phyloP scores from a whole-genome alignment of 208 protist species.

The Endotrypanum monterogeii region DNA sequence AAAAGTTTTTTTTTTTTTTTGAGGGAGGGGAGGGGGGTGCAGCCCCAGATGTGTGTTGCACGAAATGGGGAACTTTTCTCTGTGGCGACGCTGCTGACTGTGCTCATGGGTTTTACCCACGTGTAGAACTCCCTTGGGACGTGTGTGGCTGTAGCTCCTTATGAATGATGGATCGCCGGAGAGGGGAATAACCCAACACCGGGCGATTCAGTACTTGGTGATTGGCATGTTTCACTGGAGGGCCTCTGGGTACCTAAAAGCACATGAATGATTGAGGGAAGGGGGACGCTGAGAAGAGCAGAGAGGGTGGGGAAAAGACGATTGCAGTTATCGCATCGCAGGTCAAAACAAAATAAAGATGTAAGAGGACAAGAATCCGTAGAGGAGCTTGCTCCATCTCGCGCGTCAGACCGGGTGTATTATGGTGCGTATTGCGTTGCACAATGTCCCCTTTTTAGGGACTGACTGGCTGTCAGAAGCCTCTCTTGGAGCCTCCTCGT shows the following conservation, averaged over 20 bases:
- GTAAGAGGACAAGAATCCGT: neutral
- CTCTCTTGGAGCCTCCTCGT: too few relatives aligned
- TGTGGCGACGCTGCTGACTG: slow-evolving; percentile 45
- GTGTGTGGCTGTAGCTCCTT: too few relatives aligned
- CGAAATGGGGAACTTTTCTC: too few relatives aligned
- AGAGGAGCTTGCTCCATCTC: neutral
- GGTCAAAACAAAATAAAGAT: neutral
- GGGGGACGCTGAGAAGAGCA: neutral
- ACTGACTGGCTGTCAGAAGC: neutral
- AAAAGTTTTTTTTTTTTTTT: too few relatives aligned
- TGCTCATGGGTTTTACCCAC: slow-evolving; percentile 47
- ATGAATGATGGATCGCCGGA: neutral
- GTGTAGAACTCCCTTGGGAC: slow-evolving; percentile 40
- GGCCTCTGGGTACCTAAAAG: neutral
- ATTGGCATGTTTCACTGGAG: neutral
- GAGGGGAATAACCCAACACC: neutral
- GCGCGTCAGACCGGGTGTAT: neutral
- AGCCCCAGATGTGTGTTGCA: too few relatives aligned
- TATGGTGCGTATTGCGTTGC: neutral
- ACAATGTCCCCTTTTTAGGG: neutral
- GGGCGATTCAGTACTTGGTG: neutral
- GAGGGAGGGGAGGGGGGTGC: too few relatives aligned
- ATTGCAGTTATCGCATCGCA: neutral
- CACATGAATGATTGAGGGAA: too few relatives aligned
- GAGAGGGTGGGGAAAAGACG: neutral